Base-by-base conservation (phyloP, 2,329 filamentous ascomycete species). In the Didymellaceae sp. region DNA sequence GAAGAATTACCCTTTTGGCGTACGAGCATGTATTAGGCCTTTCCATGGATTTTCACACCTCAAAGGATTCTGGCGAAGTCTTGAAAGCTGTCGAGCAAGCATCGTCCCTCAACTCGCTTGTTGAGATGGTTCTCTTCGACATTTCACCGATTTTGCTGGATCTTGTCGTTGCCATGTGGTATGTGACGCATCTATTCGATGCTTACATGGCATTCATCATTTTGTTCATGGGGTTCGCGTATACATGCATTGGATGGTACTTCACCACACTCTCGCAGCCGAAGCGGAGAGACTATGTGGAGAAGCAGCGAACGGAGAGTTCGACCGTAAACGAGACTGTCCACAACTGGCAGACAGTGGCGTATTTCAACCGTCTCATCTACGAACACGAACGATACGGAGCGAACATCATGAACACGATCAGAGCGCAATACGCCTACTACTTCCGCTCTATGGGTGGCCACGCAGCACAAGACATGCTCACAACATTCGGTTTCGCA, bases 1-100 rank as follows among this genome's bases (percentile, higher is more conserved):
- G 80, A 38, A 77, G 79, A 14, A 78, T 90, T 37, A 82, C 79
- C 9, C 81, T 81, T 1, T 78, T 83, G 2, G 82, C 86, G 0
- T 90, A 88, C 65, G 78, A 80, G 48, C 86, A 90, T 50, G 79
- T 90, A 25, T 85, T 90, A 79, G 77, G 75, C n/a, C 76, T 89
- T 1, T 86, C 85, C 0, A 86, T 86, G 74, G 85, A 89, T 54
- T 90, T 89, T 45, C 87, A 90, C 63, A 83, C 84, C 14, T 80
- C 80, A 40, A 86, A 87, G 56, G 80, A 82, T 45, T 85, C 84
- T 1, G 85, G 84, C 1, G 83, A 87, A 54, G 76, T 90, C 0
- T 82, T 85, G 67, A 82, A 84, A 55, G 81, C 85, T 3, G 80
- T 89, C n/a, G 78, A 81, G 41, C 85, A 87, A 58, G 87, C 85